phyloP scores from a whole-genome alignment of 345 rosid genomes.

The Combretum micranthum region DNA sequence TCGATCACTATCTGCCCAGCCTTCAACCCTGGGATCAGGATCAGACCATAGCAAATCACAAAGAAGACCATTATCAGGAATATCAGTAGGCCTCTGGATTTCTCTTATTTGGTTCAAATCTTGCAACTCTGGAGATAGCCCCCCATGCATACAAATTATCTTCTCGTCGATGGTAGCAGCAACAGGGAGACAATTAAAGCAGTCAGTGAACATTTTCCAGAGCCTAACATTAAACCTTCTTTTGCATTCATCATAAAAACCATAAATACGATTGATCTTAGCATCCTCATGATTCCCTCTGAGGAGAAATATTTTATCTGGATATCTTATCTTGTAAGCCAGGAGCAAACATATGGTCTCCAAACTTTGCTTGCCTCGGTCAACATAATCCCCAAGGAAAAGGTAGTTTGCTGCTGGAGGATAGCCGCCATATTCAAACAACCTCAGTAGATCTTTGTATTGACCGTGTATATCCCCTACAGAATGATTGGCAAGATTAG shows the following conservation, averaged over 20 bases:
- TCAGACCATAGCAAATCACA: conserved; percentile 98
- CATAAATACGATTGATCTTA: conserved; percentile 86
- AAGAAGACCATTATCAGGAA: conserved; percentile 88
- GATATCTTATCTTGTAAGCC: conserved; percentile 84
- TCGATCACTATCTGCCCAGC: conserved; percentile 88
- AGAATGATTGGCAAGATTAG: conserved; percentile 11
- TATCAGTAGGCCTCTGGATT: conserved; percentile 79
- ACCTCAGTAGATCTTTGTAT: conserved; percentile 83
- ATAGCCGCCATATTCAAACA: conserved; percentile 82
- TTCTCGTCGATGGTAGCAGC: conserved; percentile 85
- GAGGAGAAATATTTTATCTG: conserved; percentile 57
- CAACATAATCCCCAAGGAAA: conserved; percentile 98
- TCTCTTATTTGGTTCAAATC: conserved; percentile 70
- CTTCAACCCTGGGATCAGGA: conserved; percentile 64
- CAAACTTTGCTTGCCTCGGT: conserved; percentile 94
- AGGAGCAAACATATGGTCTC: conserved; percentile 92
- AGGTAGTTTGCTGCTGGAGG: conserved; percentile 90
- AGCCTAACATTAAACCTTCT: conserved; percentile 91
- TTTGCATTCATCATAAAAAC: conserved; percentile 95
- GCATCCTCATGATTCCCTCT: conserved; percentile 99
- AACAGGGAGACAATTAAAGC: conserved; percentile 91
- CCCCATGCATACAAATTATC: conserved; percentile 98
- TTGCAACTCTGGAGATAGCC: conserved; percentile 81
- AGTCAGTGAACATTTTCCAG: conserved; percentile 88
- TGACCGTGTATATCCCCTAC: conserved; percentile 98